phyloP scores from a whole-genome alignment of 129 eudicot genomes.

The Pittosporum tobira region DNA sequence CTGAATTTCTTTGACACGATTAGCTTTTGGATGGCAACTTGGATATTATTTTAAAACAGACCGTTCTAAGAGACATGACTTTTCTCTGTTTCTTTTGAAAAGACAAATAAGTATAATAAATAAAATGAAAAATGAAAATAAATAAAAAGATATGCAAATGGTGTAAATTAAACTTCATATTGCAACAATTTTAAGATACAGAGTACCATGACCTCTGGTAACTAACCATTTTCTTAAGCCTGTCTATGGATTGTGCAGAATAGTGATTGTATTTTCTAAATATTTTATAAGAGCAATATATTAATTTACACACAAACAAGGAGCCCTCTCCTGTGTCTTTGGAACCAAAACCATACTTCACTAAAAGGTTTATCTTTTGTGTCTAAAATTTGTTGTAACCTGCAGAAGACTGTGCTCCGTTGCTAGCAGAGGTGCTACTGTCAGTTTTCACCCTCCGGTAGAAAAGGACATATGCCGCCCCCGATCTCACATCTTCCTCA shows the following conservation, averaged over 20 bases:
- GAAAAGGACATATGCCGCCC: conserved; percentile 82
- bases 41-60: no score
- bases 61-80: no score
- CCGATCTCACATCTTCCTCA: conserved; percentile 75
- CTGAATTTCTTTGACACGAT: no score
- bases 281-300: conserved; percentile 3
- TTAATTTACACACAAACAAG: conserved; percentile 9
- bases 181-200: no score
- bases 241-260: background rate
- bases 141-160: no score
- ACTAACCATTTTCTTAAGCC: no score
- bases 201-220: no score
- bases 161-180: no score
- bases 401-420: conserved; percentile 31
- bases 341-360: background rate
- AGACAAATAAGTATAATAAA: no score
- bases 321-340: background rate
- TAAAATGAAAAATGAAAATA: no score
- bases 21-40: no score
- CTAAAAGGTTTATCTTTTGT: conserved; percentile 16
- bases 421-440: conserved; percentile 27
- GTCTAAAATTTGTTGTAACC: conserved; percentile 17
- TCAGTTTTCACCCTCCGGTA: conserved; percentile 62
- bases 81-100: no score
- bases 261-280: background rate